Base-by-base conservation (phyloP, 2,329 filamentous ascomycete species). In the Juglanconis oblonga region DNA sequence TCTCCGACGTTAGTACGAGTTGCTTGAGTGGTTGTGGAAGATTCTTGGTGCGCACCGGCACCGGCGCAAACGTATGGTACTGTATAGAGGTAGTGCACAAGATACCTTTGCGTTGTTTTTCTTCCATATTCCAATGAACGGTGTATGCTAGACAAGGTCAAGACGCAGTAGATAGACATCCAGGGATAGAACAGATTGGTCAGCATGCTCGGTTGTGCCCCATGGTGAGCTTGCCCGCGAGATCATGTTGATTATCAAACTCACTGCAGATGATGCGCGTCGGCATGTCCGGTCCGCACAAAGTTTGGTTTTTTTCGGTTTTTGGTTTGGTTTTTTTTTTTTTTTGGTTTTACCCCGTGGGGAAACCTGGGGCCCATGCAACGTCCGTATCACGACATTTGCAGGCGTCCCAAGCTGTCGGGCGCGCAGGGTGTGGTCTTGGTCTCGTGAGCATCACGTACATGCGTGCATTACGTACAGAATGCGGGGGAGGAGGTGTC, bases 341-440 rank as follows among this genome's bases (percentile, higher is more conserved):
- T n/a, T n/a, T n/a, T 29, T 4, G 3, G 29, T 35, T 13, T 55
- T 57, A 57, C 55, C 55, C 55, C 55, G 51, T 57, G 55, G 55
- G 55, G 55, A 35, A 31, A 24, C 42, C 48, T 38, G 47, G 38
- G 38, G 36, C 38, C 38, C 38, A 40, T 40, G 38, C 38, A 40
- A 11, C 38, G 11, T 14, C 45, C 13, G 47, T 17, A 57, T 35
- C 36, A 52, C 7, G 35, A 47, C 55, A 51, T 49, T 33, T 57
- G 55, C 47, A 35, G 29, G 36, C n/a, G n/a, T n/a, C n/a, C n/a
- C n/a, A n/a, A n/a, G n/a, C n/a, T n/a, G n/a, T n/a, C n/a, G n/a
- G n/a, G n/a, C n/a, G n/a, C n/a, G n/a, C n/a, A n/a, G n/a, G n/a
- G n/a, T n/a, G n/a, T n/a, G n/a, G n/a, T n/a, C n/a, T n/a, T n/a